Evolutionary conservation across 495 filamentous ascomycete genomes (phyloP).

Genomic region (Aspergillus cavernicola): DNA sequence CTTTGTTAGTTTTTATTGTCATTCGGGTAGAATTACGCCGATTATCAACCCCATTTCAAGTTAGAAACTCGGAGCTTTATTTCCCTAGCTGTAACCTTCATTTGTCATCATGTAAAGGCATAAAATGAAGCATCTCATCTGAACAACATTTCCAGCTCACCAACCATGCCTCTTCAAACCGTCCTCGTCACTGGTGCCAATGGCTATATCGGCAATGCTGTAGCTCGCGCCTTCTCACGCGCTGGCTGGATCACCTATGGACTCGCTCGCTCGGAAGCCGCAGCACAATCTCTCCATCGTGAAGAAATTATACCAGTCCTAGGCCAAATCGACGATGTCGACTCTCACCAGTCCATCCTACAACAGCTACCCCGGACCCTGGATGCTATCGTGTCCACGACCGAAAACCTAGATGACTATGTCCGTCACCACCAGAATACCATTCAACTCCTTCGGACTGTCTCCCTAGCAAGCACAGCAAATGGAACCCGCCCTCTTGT

Average conservation of each 20-base stretch:
- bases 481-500: constrained; percentile 7
- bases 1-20: too few species aligned
- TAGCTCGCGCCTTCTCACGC: constrained; percentile 11
- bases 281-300: not conserved
- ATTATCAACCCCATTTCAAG: too few species aligned
- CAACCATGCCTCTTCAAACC: not conserved
- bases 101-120: too few species aligned
- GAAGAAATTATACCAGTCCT: constrained; percentile 14
- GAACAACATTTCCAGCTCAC: too few species aligned
- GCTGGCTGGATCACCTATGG: constrained; percentile 15
- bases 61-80: too few species aligned
- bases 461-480: not conserved
- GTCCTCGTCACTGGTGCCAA: constrained; percentile 17
- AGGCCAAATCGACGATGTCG: constrained; percentile 4
- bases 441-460: not conserved
- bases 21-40: too few species aligned
- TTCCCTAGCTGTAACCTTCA: too few species aligned
- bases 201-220: constrained; percentile 18
- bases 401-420: constrained; percentile 6
- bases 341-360: constrained; percentile 2
- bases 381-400: constrained; percentile 12
- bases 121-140: too few species aligned
- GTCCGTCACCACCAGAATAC: constrained; percentile 2
- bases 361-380: constrained; percentile 1
- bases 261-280: not conserved